phyloP scores from a whole-genome alignment of 2,329 filamentous ascomycete species.

The Hirsutella minnesotensis region DNA sequence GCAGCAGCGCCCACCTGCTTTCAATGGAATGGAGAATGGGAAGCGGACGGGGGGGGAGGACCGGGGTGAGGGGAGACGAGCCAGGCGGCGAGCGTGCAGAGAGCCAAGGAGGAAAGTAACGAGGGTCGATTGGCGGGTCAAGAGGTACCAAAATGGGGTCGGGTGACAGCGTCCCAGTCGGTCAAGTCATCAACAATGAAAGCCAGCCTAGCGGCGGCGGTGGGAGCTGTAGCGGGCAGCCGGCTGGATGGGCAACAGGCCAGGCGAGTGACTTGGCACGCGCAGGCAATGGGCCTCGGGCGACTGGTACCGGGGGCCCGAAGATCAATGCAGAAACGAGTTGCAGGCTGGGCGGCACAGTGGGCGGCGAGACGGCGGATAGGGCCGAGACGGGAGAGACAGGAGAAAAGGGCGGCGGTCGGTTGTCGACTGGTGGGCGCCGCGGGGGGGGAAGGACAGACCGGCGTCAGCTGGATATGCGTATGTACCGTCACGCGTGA shows the following conservation, averaged over 20 bases:
- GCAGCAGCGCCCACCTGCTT: conserved; percentile 60
- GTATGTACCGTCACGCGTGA: background rate
- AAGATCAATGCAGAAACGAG: background rate
- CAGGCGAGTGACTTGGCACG: background rate
- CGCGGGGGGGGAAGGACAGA: too few relatives aligned
- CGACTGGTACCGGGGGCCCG: background rate
- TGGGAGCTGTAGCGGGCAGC: background rate
- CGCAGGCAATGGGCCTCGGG: background rate
- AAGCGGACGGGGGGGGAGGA: conserved; percentile 12
- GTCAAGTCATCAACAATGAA: background rate
- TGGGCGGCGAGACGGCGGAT: background rate
- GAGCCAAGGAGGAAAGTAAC: background rate
- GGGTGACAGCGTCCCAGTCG: conserved; percentile 5
- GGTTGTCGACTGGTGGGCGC: too few relatives aligned
- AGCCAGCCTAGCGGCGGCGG: background rate
- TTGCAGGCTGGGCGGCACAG: too few relatives aligned
- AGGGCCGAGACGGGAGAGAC: conserved; percentile 2
- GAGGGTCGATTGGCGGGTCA: background rate
- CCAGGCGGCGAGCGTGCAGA: conserved; percentile 7
- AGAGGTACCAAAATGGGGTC: background rate
- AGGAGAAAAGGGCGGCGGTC: background rate
- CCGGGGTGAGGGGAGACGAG: conserved; percentile 8
- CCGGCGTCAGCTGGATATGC: too few relatives aligned
- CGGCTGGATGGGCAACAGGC: too few relatives aligned
- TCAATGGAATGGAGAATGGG: conserved; percentile 15